Evolutionary conservation across 164 flowering plant genomes (phyloP).

Genomic region (Sedum album): DNA sequence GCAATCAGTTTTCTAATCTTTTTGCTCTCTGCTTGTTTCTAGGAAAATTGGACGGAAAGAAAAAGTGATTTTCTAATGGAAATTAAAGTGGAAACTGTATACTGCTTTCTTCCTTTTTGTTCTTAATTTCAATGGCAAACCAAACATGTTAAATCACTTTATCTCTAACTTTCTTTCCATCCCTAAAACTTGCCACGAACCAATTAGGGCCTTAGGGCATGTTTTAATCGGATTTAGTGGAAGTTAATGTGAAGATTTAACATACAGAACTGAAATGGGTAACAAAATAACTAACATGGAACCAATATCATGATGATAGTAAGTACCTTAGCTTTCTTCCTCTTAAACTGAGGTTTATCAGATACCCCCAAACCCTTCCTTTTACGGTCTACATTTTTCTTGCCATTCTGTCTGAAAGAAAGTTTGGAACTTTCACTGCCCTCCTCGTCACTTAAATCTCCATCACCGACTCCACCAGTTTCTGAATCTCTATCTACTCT

Average conservation of each 20-base stretch:
- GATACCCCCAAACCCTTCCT: slow-evolving; percentile 21
- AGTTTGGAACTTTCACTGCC: slow-evolving; percentile 20
- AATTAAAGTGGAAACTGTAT: no score
- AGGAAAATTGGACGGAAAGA: no score
- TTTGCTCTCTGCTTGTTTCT: no score
- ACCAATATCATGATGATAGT: background rate
- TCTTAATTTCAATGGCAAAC: no score
- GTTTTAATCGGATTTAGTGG: background rate
- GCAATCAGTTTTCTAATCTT: background rate
- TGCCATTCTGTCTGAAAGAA: slow-evolving; percentile 10
- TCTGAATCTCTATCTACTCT: slow-evolving; percentile 16
- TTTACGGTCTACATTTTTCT: background rate
- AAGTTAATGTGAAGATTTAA: background rate
- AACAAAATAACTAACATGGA: background rate
- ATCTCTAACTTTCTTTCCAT: no score
- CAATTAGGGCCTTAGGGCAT: no score
- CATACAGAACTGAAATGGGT: background rate
- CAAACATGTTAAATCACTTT: no score
- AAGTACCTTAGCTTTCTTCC: slow-evolving; percentile 77
- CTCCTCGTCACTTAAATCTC: slow-evolving; percentile 1
- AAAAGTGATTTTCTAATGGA: no score
- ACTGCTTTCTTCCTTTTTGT: no score
- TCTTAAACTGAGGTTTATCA: slow-evolving; percentile 57
- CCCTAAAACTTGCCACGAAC: no score
- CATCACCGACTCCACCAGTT: slow-evolving; percentile 14